Base-by-base conservation (phyloP, 2,329 filamentous ascomycete genomes). In the Colletotrichum karsti region DNA sequence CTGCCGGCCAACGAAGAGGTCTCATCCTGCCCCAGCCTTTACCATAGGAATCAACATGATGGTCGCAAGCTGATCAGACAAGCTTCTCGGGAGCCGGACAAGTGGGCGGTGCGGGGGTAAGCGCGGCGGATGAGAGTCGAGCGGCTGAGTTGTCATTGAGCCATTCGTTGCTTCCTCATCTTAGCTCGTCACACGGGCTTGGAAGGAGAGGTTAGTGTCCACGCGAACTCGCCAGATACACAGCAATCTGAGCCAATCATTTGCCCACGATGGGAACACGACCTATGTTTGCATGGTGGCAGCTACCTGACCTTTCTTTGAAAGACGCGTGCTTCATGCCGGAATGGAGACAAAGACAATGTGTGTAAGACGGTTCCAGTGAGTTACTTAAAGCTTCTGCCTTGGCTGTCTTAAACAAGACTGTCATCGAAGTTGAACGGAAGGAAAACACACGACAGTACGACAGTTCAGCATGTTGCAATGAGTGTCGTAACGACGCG, bases 261-360 rank as follows among this genome's bases (percentile, higher is more conserved):
- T 54, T 54, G 37, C 48, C 22, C 63, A 65, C 39, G 48, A 22
- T n/a, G 35, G 57, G 13, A 18, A n/a, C n/a, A n/a, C n/a, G n/a
- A n/a, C n/a, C 22, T 18, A 7, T 46, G 18, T 24, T 24, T 24
- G 22, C 10, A 9, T 5, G 33, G 33, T 35, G 33, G 33, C 10
- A 13, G 10, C 33, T 13, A 13, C 33, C n/a, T n/a, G n/a, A n/a
- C n/a, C 10, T 35, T 35, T 35, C 33, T 13, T 15, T 13, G 33
- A 35, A 35, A 7, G 10, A 13, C 33, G 33, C 10, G 10, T 13
- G 5, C 15, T 5, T 35, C 6, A 13, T 13, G 15, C 4, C 33
- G 33, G 10, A 8, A 35, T 35, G 33, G 33, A 35, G 33, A 13
- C 15, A 12, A 8, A 35, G 33, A 35, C 5, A 35, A n/a, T n/a